Evolutionary conservation across 2,329 filamentous ascomycete genomes (phyloP), one percentile per base, ranked within the genome.

Genomic region (Diaporthe eres): DNA sequence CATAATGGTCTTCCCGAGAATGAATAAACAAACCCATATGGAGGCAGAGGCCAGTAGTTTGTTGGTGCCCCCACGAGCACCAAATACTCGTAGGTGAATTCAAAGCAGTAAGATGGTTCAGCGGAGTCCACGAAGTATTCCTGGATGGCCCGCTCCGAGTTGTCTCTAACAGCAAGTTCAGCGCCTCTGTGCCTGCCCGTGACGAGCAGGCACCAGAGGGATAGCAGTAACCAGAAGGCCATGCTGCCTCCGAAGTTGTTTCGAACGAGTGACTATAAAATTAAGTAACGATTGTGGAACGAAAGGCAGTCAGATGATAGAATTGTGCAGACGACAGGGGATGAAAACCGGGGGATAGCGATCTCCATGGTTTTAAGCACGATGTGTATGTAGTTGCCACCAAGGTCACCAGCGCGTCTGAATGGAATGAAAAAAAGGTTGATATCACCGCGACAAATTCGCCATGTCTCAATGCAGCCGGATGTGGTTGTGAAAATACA

Each of bases 161-260:
- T 37, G 31, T 57, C 34, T 5, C 37, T 5, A 3, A n/a, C 10
- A 13, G 15, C n/a, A 22, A 57, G 28, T 4, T 34, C 55, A 10
- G 28, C 37, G 10, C 6, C 53, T 25, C 13, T 9, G 25, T 58
- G 25, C 37, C 19, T 22, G 25, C 51, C 68, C 12, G 51, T 17
- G 22, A 42, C 31, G 22, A 58, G 37, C 37, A 71, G 39, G 42
- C 51, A 47, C 68, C 68, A 71, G 53, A 71, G 58, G 37, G 15
- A 58, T 9, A 71, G 51, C 51, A 71, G 39, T n/a, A 39, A 55
- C 68, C 68, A 71, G 10, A 71, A 44, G 25, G 25, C 37, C 68
- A 71, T 71, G 9, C 39, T 71, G 51, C 37, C 22, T 42, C 37
- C n/a, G 9, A 47, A 5, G 10, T 47, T 58, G 13, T 4, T 57